Evolutionary conservation across 1,139 yeast genomes (phyloP).

Genomic region (Chernovozyma sophiae-reginae): DNA sequence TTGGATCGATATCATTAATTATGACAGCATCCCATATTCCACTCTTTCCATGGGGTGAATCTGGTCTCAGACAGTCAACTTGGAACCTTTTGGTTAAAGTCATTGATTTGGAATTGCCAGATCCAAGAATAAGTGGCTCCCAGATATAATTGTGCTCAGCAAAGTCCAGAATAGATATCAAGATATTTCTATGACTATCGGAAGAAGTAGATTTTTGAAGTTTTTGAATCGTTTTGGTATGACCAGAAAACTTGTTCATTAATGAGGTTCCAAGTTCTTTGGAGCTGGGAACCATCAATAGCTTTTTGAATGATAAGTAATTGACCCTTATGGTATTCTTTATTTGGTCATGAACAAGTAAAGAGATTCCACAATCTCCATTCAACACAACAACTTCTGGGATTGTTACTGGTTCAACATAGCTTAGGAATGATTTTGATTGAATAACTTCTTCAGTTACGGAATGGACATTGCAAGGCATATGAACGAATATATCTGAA

Average conservation of each 20-base stretch:
- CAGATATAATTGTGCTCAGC: constrained; percentile 61
- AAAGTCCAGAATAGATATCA: constrained; percentile 40
- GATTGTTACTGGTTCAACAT: constrained; percentile 20
- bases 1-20: constrained; percentile 26
- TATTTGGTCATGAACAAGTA: constrained; percentile 36
- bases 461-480: neutral
- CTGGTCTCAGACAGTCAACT: constrained; percentile 19
- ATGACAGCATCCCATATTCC: constrained; percentile 31
- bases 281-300: constrained; percentile 7
- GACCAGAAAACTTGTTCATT: constrained; percentile 70
- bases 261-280: constrained; percentile 16
- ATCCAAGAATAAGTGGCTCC: constrained; percentile 42
- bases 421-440: constrained; percentile 8
- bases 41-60: constrained; percentile 6
- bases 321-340: constrained; percentile 34
- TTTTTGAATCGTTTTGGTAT: constrained; percentile 69
- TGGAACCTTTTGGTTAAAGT: constrained; percentile 34
- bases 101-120: constrained; percentile 13
- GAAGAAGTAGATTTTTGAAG: constrained; percentile 53
- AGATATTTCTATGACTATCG: constrained; percentile 19
- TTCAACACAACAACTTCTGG: constrained; percentile 14
- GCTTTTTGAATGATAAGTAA: constrained; percentile 5
- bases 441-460: constrained; percentile 5
- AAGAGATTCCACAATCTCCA: constrained; percentile 12
- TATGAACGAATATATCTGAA: neutral